Conservation (phyloP, 2,329 filamentous ascomycete species). For the Diaporthe humulicola region DNA sequence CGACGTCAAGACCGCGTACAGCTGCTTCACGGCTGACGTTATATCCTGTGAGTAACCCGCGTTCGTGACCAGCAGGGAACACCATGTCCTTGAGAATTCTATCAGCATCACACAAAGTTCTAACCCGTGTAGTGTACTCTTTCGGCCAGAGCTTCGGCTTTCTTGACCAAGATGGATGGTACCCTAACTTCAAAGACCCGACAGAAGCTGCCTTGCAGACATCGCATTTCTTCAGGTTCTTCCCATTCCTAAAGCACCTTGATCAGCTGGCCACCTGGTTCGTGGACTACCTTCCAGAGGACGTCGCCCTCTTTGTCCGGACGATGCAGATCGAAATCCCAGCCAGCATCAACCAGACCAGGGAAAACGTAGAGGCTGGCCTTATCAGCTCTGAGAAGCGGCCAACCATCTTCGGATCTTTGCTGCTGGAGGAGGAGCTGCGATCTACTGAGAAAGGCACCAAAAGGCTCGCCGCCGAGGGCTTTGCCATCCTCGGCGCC, state of each 20-base stretch:
- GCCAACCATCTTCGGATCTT: slow-evolving; percentile 50
- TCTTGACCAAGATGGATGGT: slow-evolving; percentile 44
- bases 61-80: not conserved
- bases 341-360: slow-evolving; percentile 52
- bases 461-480: slow-evolving; percentile 48
- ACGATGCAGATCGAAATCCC: slow-evolving; percentile 55
- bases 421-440: slow-evolving; percentile 46
- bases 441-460: slow-evolving; percentile 47
- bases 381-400: slow-evolving; percentile 46
- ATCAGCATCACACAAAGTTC: not conserved
- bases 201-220: slow-evolving; percentile 43
- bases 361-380: slow-evolving; percentile 41
- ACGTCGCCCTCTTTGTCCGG: slow-evolving; percentile 12
- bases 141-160: slow-evolving; percentile 45
- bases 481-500: slow-evolving; percentile 47
- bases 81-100: not conserved
- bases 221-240: slow-evolving; percentile 44
- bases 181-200: slow-evolving; percentile 44
- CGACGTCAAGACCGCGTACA: slow-evolving; percentile 38
- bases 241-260: slow-evolving; percentile 40
- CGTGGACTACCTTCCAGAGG: slow-evolving; percentile 32
- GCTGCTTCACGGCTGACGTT: slow-evolving; percentile 36
- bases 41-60: slow-evolving; percentile 34
- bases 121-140: slow-evolving; percentile 27
- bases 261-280: slow-evolving; percentile 39